Evolutionary conservation across 352 stramenopile species (phyloP).

Genomic region (Globisporangium spiculum): DNA sequence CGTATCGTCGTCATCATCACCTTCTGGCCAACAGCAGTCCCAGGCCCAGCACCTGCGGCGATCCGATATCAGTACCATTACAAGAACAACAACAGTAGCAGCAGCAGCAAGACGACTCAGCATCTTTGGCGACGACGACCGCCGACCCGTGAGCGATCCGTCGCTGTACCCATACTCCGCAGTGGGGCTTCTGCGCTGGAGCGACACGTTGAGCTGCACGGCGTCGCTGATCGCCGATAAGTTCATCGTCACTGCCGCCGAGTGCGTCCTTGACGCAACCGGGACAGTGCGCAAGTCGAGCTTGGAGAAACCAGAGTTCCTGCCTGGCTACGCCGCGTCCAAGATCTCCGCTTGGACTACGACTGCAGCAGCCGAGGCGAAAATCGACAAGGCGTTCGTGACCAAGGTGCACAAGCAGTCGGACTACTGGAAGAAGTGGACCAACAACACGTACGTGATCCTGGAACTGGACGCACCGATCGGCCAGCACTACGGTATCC

Average conservation of each 20-base stretch:
- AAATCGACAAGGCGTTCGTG: conserved; percentile 21
- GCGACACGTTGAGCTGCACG: conserved; percentile 41
- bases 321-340: conserved; percentile 18
- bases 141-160: conserved; percentile 31
- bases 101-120: conserved; percentile 25
- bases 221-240: conserved; percentile 48
- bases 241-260: conserved; percentile 50
- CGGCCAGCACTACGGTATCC: conserved; percentile 26
- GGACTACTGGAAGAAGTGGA: conserved; percentile 65
- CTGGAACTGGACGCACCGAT: conserved; percentile 50
- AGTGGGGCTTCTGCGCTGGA: conserved; percentile 53
- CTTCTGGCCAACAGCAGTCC: not conserved
- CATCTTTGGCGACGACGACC: conserved; percentile 47
- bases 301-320: conserved; percentile 26
- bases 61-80: not conserved
- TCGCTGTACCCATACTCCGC: conserved; percentile 48
- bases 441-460: conserved; percentile 58
- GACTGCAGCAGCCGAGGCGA: not conserved
- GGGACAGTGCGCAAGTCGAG: conserved; percentile 27
- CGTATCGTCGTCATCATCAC: not conserved
- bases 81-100: not conserved
- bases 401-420: conserved; percentile 57
- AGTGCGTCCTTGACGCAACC: conserved; percentile 44
- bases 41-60: not conserved
- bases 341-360: not conserved